phyloP scores from a whole-genome alignment of 495 filamentous ascomycete genomes.

The Polyplosphaeria fusca region DNA sequence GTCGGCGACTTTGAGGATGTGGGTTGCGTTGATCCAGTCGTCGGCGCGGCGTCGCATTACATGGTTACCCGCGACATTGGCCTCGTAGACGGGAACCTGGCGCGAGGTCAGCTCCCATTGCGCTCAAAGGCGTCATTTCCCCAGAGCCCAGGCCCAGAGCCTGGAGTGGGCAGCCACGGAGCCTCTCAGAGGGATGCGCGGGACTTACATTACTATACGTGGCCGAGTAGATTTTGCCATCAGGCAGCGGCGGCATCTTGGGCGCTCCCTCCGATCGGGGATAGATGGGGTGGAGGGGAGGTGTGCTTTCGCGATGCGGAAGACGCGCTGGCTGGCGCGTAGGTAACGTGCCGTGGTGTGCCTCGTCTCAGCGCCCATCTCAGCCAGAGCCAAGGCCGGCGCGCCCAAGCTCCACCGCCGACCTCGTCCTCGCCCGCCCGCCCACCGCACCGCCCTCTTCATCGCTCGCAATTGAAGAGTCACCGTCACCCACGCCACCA shows the following conservation, averaged over 20 bases:
- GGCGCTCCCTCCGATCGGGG: neutral
- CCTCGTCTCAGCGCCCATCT: too few species aligned
- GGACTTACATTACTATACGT: constrained; percentile 87
- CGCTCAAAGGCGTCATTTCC: neutral
- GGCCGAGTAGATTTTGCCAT: constrained; percentile 70
- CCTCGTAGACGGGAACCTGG: constrained; percentile 90
- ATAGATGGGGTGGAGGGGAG: neutral
- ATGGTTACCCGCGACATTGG: constrained; percentile 72
- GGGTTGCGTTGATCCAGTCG: constrained; percentile 93
- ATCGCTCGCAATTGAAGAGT: constrained; percentile 21
- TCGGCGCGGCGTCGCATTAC: constrained; percentile 87
- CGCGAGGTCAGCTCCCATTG: constrained; percentile 5
- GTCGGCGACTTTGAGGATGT: constrained; percentile 84
- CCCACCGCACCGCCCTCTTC: neutral
- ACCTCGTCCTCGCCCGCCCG: constrained; percentile 4
- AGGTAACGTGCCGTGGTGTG: too few species aligned
- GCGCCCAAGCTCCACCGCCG: constrained; percentile 1
- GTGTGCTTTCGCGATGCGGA: constrained; percentile 23
- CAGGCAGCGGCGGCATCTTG: constrained; percentile 33
- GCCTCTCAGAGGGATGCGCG: constrained; percentile 4
- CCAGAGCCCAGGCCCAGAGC: too few species aligned
- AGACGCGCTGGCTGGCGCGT: constrained; percentile 9
- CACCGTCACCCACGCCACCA: constrained; percentile 21
- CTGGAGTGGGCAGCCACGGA: constrained; percentile 17
- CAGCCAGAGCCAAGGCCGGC: constrained; percentile 8